Evolutionary conservation across 1,284 basidiomycete genomes (phyloP), one percentile per base, ranked within the genome.

Genomic region (Porodaedalea pini): DNA sequence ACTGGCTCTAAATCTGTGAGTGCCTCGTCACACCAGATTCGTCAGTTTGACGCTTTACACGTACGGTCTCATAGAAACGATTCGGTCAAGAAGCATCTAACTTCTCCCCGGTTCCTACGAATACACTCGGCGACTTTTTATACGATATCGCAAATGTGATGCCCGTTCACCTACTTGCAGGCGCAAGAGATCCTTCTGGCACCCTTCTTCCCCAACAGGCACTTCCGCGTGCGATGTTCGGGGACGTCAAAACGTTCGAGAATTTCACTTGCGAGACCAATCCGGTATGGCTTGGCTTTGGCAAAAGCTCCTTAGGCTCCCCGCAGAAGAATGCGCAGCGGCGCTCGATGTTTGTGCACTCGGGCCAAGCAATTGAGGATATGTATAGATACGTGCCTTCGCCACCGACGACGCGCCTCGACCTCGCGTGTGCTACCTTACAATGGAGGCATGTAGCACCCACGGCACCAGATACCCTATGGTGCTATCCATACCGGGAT

Each of bases 401-500:
- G 13, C 83, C 83, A 13, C 82, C 83, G 6, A 64, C 81, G 55
- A 85, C 86, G 25, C 78, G 88, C 21, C 71, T 98, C 37, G 79
- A 79, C 3, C 81, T 98, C 65, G 85, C 92, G 2, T 79, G 84
- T 62, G 79, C 87, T 49, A 95, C 93, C 13, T 77, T 99, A 10
- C 83, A 82, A 66, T 99, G 95, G 97, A 80, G 93, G 61, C 97
- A 99, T 72, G 83, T 98, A 65, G 96, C 97, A 8, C 97, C 97
- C 0, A 99, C 96, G 1, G 94, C 96, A 11, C 97, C 97, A 11
- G 97, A 99, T 71, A 99, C 97, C 1, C 79, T 99, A 1, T 98
- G 94, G 94, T 98, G 96, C 68, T 96, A 98, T 70, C 97, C 97
- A 7, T 98, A 91, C 74, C 86, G 90, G 52, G 79, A 84, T 37